Base-by-base conservation (phyloP, 1,139 yeast species). In the Suhomyces chickasaworum region DNA sequence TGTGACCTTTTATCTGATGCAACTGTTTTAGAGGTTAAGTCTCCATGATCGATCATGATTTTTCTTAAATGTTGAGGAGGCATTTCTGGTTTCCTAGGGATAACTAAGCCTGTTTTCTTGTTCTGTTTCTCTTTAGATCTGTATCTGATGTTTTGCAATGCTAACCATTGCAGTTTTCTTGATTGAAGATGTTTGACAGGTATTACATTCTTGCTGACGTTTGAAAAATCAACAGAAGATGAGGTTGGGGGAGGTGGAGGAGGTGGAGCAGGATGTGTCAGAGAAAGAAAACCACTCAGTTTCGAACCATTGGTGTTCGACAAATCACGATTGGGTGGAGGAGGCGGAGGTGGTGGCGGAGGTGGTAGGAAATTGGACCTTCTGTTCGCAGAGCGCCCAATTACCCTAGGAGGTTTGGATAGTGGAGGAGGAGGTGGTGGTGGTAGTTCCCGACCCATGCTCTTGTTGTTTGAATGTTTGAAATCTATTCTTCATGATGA, bases 41-140 rank as follows among this genome's bases (percentile, higher is more conserved):
- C 97, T 1, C 93, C 90, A 60, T 90, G 97, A 54, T 84, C 91
- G 44, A 78, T 77, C 64, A 91, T 83, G 52, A 90, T 87, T 61
- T 89, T 89, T 34, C 99, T 77, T 36, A 93, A 69, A 68, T 91
- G 97, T 60, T 91, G 97, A 0, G 97, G 95, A 0, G 98, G 98
- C 93, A 91, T 86, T 54, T 88, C 91, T 2, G 84, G 80, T 58
- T 88, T 89, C 8, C 78, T 77, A 0, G 89, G 77, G 45, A 75
- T 81, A 3, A 81, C 81, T 48, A 70, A 66, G 7, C 79, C 71
- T 22, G 68, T 68, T 18, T 54, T 54, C 42, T 47, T 43, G 44
- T 67, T 59, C 12, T 48, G 18, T n/a, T 33, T 21, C 3, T 36
- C 18, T 7, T 46, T 38, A 53, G 70, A 83, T 51, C 89, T 69